These are phyloP conservation scores for Pseudogymnoascus sp. DNA, from an alignment of 2,329 filamentous ascomycete species.

Conservation along the genomic window DNA sequence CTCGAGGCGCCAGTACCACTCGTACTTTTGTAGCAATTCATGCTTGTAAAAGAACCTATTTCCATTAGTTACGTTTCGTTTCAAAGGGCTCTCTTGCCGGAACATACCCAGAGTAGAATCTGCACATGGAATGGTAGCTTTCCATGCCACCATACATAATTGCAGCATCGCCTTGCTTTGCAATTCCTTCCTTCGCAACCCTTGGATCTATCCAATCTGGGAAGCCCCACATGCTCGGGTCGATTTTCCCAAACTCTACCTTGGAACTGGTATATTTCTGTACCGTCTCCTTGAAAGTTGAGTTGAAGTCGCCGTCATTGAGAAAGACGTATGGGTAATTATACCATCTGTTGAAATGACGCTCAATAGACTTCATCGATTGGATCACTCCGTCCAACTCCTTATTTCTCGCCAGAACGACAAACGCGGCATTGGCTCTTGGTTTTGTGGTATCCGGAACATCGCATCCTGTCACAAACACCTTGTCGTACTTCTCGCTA, in stretches of 20 bases:
- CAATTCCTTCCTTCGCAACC: slow-evolving; percentile 90
- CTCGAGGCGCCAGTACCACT: slow-evolving; percentile 99
- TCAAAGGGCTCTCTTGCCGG: background rate
- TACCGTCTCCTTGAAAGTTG: slow-evolving; percentile 82
- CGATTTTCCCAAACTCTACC: slow-evolving; percentile 92
- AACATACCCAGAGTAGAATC: slow-evolving; percentile 91
- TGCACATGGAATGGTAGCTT: slow-evolving; percentile 98
- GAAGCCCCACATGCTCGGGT: slow-evolving; percentile 86
- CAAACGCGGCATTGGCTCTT: slow-evolving; percentile 88
- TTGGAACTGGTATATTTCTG: slow-evolving; percentile 78
- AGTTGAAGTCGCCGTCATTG: slow-evolving; percentile 95
- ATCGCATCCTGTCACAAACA: slow-evolving; percentile 85
- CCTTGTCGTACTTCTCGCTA: slow-evolving; percentile 93
- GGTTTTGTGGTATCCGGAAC: slow-evolving; percentile 70
- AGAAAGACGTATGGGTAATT: slow-evolving; percentile 98
- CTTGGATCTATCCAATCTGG: slow-evolving; percentile 94
- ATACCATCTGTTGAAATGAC: slow-evolving; percentile 98
- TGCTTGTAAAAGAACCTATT: slow-evolving; percentile 92
- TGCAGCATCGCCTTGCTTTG: slow-evolving; percentile 90
- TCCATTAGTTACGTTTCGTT: slow-evolving; percentile 16
- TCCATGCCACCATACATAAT: slow-evolving; percentile 99
- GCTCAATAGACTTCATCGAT: slow-evolving; percentile 94
- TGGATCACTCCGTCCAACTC: slow-evolving; percentile 93
- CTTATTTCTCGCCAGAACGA: slow-evolving; percentile 91
- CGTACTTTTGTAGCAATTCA: slow-evolving; percentile 86